A percentile compares a stretch with the other conserved stretches of the same genome.
Conservation (phyloP, 805 yeast species). For the Candida odintsovae region DNA sequence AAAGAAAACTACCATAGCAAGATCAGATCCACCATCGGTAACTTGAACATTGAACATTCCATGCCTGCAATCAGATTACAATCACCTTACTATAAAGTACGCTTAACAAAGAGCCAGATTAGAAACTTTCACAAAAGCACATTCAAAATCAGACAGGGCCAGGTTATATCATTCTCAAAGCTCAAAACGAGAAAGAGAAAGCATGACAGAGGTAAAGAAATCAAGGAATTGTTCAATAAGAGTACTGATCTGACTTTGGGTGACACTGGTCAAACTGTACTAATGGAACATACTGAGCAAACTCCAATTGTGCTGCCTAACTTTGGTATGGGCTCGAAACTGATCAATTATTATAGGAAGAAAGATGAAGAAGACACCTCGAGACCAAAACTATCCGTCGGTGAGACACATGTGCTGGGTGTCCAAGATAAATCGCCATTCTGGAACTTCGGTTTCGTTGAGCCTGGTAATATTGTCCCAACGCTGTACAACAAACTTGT, state of each 20-base stretch:
- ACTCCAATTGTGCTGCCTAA: slow-evolving; percentile 75
- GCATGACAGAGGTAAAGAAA: slow-evolving; percentile 80
- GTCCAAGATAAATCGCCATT: slow-evolving; percentile 94
- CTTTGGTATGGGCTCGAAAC: slow-evolving; percentile 93
- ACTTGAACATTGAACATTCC: slow-evolving; percentile 85
- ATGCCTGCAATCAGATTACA: slow-evolving; percentile 83
- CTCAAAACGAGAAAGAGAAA: slow-evolving; percentile 76
- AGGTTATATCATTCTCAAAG: slow-evolving; percentile 69
- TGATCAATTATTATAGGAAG: slow-evolving; percentile 90
- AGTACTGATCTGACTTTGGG: slow-evolving; percentile 77
- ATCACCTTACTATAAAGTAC: slow-evolving; percentile 85
- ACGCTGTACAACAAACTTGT: slow-evolving; percentile 87
- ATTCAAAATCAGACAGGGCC: slow-evolving; percentile 72
- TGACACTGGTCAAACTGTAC: slow-evolving; percentile 71
- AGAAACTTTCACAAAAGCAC: slow-evolving; percentile 78
- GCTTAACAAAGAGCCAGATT: slow-evolving; percentile 56
- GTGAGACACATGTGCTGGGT: slow-evolving; percentile 95
- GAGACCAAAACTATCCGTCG: slow-evolving; percentile 82
- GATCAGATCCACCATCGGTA: slow-evolving; percentile 88
- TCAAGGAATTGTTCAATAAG: slow-evolving; percentile 63
- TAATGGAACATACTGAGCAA: slow-evolving; percentile 90
- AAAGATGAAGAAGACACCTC: slow-evolving; percentile 71
- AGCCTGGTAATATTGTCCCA: slow-evolving; percentile 89
- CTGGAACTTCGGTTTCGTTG: slow-evolving; percentile 98
- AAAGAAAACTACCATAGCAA: slow-evolving; percentile 85